phyloP scores from a whole-genome alignment of 441 rosid genomes.

The Eruca vesicaria region DNA sequence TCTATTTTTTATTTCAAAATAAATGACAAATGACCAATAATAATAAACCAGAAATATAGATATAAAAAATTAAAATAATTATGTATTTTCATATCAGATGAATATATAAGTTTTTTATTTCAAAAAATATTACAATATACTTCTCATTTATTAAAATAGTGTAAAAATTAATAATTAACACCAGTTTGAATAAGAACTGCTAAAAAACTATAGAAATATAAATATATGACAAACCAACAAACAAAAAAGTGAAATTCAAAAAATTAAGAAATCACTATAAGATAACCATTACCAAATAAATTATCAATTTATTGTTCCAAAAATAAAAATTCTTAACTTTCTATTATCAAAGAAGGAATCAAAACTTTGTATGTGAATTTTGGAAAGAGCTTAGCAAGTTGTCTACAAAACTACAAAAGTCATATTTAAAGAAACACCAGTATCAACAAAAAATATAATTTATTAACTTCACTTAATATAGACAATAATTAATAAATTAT shows the following conservation, averaged over 20 bases:
- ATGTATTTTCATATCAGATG: background rate
- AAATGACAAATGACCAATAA: no score
- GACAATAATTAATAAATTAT: no score
- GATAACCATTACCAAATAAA: background rate
- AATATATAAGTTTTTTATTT: background rate
- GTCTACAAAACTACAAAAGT: background rate
- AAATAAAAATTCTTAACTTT: no score
- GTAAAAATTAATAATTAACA: background rate
- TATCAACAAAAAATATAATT: background rate
- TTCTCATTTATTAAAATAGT: background rate
- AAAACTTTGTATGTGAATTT: background rate
- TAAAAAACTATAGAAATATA: background rate
- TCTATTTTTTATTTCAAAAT: no score
- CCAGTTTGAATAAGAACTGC: background rate
- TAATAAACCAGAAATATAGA: background rate
- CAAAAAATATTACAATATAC: background rate
- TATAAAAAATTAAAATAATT: no score
- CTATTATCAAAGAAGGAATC: background rate
- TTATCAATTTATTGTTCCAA: background rate
- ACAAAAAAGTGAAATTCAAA: background rate
- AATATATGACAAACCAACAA: background rate
- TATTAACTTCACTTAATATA: background rate
- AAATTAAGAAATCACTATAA: background rate
- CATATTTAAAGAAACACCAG: background rate
- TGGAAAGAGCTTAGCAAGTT: background rate